Base-by-base conservation (phyloP, 2,329 filamentous ascomycete genomes). In the Alternaria rosae region DNA sequence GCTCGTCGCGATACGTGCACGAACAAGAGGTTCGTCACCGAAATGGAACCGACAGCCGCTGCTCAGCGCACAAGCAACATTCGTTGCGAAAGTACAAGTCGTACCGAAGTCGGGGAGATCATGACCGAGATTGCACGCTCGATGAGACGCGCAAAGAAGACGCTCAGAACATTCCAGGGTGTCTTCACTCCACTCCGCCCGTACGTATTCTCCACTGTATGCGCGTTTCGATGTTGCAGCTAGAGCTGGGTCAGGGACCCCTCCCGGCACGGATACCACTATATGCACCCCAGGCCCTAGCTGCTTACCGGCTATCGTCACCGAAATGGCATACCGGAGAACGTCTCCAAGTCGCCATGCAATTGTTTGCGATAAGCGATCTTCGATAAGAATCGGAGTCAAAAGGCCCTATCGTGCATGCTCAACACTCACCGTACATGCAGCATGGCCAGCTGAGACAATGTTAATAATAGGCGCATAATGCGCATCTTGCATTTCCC, bases 221-320 rank as follows among this genome's bases (percentile, higher is more conserved):
- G 35, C 42, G 53, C 43, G 59, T 67, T 59, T 65, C 62, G 53
- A 59, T 28, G 43, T 65, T 48, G 57, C 35, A 38, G 35, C 35
- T 38, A 38, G 35, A 38, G 35, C 35, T 38, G 59, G 53, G 48
- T 58, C 57, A 57, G 41, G 59, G 57, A 47, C 28, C 45, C 32
- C 41, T 17, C 10, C 35, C 52, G 54, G 51, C 54, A 59, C 59
- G 35, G 35, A 50, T 41, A 17, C 38, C 35, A 48, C 54, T 54
- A 57, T 54, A 54, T 21, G 21, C 20, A 23, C 48, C 32, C 44
- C 32, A 38, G 26, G 52, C 32, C 50, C 54, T 21, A 61, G 57
- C 45, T 32, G 52, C 47, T 55, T 44, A 17, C 42, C 21, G 42
- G 38, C 48, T 35, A 25, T 38, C n/a, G 21, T 38, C 35, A 43